phyloP scores from a whole-genome alignment of 2,329 filamentous ascomycete species.

The Penicillium sp. region DNA sequence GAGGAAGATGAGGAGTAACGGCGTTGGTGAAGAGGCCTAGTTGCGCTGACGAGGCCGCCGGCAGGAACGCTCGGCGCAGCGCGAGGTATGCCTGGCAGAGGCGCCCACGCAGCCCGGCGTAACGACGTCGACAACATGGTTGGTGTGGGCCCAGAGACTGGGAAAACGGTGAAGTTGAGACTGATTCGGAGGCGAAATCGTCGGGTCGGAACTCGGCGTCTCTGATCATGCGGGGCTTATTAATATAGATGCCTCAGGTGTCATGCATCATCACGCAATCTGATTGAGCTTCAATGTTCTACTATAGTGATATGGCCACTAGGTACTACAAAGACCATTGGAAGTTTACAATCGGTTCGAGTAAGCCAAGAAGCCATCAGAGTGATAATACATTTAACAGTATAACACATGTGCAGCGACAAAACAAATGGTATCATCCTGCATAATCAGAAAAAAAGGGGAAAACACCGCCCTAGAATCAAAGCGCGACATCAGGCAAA shows the following conservation, averaged over 20 bases:
- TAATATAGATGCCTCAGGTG: conserved; percentile 26
- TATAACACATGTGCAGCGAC: conserved; percentile 19
- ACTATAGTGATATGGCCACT: too few species aligned
- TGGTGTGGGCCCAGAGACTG: conserved; percentile 23
- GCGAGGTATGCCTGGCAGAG: conserved; percentile 33
- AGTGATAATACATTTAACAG: conserved; percentile 21
- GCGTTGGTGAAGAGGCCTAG: conserved; percentile 40
- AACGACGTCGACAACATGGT: conserved; percentile 45
- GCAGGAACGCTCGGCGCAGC: conserved; percentile 30
- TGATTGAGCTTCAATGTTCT: too few species aligned
- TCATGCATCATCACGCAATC: background rate
- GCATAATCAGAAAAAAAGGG: conserved; percentile 24
- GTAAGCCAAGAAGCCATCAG: conserved; percentile 6
- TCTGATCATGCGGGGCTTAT: conserved; percentile 34
- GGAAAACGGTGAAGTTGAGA: conserved; percentile 23
- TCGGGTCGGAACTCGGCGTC: conserved; percentile 27
- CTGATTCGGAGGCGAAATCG: conserved; percentile 35
- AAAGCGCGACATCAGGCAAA: conserved; percentile 20
- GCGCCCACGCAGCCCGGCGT: conserved; percentile 41
- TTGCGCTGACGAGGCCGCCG: conserved; percentile 28
- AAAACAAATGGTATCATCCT: conserved; percentile 35
- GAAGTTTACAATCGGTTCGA: too few species aligned
- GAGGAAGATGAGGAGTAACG: conserved; percentile 46
- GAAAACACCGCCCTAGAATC: conserved; percentile 21
- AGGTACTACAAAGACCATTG: too few species aligned